Percentiles rank a stretch among this genome's conserved stretches.
Evolutionary conservation across 129 eudicot species (phyloP).

Genomic region (Flaveria ramosissima): DNA sequence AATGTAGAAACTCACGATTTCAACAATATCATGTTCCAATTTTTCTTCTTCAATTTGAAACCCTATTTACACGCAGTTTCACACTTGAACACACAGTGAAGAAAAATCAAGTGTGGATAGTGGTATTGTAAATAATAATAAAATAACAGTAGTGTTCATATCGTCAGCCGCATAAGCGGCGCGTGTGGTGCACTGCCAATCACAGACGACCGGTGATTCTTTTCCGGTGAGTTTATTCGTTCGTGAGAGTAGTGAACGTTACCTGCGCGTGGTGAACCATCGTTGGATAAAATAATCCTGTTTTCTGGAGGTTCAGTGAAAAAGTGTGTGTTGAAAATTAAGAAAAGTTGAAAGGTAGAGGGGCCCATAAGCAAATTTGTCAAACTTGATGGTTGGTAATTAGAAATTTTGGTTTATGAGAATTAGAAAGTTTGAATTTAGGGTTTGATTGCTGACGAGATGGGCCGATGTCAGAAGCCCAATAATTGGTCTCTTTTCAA

Average conservation of each 20-base stretch:
- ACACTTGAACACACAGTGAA: slow-evolving; percentile 44
- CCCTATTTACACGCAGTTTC: slow-evolving; percentile 44
- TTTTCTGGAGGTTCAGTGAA: slow-evolving; percentile 27
- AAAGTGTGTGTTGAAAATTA: slow-evolving; percentile 27
- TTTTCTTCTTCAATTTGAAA: slow-evolving; percentile 13
- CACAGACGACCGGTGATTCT: slow-evolving; percentile 11
- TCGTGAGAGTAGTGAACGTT: neutral
- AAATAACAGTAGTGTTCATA: slow-evolving; percentile 26
- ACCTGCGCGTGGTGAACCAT: slow-evolving; percentile 7
- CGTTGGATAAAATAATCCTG: slow-evolving; percentile 17
- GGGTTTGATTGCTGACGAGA: neutral
- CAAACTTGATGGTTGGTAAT: slow-evolving; percentile 36
- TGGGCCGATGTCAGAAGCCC: neutral
- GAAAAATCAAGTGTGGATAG: slow-evolving; percentile 29
- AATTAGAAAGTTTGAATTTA: neutral
- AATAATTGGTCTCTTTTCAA: neutral
- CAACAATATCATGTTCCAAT: slow-evolving; percentile 17
- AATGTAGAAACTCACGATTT: slow-evolving; percentile 25
- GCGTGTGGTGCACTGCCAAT: slow-evolving; percentile 26
- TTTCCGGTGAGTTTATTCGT: slow-evolving; percentile 17
- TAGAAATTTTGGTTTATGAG: slow-evolving; percentile 17
- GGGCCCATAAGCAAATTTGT: slow-evolving; percentile 24
- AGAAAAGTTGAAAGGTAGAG: slow-evolving; percentile 28
- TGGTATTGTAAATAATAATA: slow-evolving; percentile 47
- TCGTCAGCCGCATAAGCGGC: neutral